phyloP scores from a whole-genome alignment of 352 stramenopile genomes.

The Saprolegnia parasitica region DNA sequence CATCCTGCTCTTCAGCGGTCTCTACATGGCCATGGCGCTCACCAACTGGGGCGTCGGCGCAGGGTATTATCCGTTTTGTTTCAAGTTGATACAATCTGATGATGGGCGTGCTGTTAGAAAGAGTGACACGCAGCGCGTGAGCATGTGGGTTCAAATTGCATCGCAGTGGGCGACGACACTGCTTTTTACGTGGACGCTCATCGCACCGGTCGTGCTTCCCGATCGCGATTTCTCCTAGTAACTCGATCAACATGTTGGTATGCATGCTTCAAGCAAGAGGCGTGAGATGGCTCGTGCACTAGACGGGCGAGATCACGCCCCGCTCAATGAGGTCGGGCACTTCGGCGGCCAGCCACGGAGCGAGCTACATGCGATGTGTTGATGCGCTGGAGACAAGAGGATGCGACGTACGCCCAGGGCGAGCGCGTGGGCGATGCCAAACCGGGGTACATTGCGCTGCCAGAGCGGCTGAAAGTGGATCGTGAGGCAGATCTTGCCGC shows the following conservation, averaged over 20 bases:
- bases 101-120: not conserved
- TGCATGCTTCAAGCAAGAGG: too few relatives aligned
- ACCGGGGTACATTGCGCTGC: slow-evolving; percentile 85
- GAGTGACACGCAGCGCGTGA: slow-evolving; percentile 35
- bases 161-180: slow-evolving; percentile 91
- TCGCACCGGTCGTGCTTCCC: slow-evolving; percentile 91
- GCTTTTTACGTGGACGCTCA: slow-evolving; percentile 92
- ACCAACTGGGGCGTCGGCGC: slow-evolving; percentile 91
- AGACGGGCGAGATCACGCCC: slow-evolving; percentile 65
- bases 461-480: slow-evolving; percentile 87
- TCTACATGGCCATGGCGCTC: slow-evolving; percentile 94
- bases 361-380: slow-evolving; percentile 40
- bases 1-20: slow-evolving; percentile 86
- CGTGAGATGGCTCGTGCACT: not conserved
- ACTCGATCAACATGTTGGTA: too few relatives aligned
- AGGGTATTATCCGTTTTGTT: slow-evolving; percentile 31
- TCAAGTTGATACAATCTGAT: not conserved
- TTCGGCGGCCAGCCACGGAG: slow-evolving; percentile 81
- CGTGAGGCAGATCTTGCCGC: slow-evolving; percentile 84
- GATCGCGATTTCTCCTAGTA: slow-evolving; percentile 82
- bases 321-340: slow-evolving; percentile 82
- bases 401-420: slow-evolving; percentile 57
- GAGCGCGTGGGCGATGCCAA: slow-evolving; percentile 80
- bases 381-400: not conserved
- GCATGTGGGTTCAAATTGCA: slow-evolving; percentile 95